These are phyloP conservation scores for Cercospora canescens DNA, from an alignment of 2,329 filamentous ascomycete genomes.

Conservation along the genomic window DNA sequence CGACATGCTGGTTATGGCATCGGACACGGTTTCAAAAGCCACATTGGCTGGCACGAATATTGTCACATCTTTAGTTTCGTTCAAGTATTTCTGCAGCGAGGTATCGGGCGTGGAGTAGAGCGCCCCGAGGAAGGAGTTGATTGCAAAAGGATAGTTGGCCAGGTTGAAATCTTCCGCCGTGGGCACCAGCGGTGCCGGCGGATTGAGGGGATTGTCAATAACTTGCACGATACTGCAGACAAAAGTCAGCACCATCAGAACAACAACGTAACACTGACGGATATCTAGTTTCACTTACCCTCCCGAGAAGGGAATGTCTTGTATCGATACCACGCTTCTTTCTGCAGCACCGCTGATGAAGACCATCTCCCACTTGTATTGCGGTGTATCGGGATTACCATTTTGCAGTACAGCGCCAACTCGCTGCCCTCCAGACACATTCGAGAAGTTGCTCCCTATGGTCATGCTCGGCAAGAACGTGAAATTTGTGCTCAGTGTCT, in stretches of 20 bases:
- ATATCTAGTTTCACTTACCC: constrained; percentile 56
- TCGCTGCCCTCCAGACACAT: constrained; percentile 53
- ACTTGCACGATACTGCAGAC: constrained; percentile 52
- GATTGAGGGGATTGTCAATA: constrained; percentile 54
- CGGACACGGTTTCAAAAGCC: constrained; percentile 37
- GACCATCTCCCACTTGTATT: constrained; percentile 34
- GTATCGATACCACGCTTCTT: constrained; percentile 37
- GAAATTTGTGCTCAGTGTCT: constrained; percentile 32
- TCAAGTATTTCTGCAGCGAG: constrained; percentile 23
- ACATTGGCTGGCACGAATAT: constrained; percentile 36
- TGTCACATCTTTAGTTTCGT: constrained; percentile 30
- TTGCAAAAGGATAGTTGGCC: constrained; percentile 38
- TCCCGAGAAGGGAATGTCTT: constrained; percentile 37
- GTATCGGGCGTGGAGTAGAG: constrained; percentile 46
- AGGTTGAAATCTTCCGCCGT: constrained; percentile 38
- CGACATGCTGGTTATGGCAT: constrained; percentile 34
- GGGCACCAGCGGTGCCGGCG: constrained; percentile 46
- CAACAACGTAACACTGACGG: constrained; percentile 40
- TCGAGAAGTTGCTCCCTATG: constrained; percentile 44
- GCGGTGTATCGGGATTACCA: constrained; percentile 1
- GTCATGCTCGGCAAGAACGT: constrained; percentile 49
- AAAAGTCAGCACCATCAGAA: background rate
- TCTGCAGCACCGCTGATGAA: constrained; percentile 45
- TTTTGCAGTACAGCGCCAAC: constrained; percentile 41
- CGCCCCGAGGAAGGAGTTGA: constrained; percentile 51